These are phyloP conservation scores for Pestalotiopsis sp. DNA, from an alignment of 2,329 filamentous ascomycete species.

Conservation along the genomic window DNA sequence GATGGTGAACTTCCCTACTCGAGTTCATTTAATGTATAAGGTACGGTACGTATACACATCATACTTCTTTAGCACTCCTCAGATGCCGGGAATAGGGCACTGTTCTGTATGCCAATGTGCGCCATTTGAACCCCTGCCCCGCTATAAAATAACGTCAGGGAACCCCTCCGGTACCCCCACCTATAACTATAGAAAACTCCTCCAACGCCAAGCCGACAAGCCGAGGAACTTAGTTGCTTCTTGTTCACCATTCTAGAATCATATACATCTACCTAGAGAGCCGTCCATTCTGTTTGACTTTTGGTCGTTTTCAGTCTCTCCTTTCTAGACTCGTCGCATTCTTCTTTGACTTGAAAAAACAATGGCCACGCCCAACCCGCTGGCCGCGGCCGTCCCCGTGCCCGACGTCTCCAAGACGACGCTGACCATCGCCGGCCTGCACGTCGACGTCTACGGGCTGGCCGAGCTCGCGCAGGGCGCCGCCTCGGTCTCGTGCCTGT, in stretches of 20 bases:
- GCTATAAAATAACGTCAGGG: not conserved
- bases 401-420: slow-evolving; percentile 64
- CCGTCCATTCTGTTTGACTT: not conserved
- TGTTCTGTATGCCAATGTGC: not conserved
- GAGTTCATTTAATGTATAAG: no score
- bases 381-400: not conserved
- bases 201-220: not conserved
- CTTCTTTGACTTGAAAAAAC: not conserved
- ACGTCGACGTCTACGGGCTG: slow-evolving; percentile 80
- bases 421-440: slow-evolving; percentile 76
- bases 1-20: no score
- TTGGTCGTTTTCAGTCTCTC: not conserved
- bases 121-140: not conserved
- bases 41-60: no score
- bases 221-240: not conserved
- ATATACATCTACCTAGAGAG: not conserved
- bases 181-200: not conserved
- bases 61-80: no score
- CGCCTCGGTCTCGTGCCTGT: slow-evolving; percentile 74
- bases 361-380: slow-evolving; percentile 13
- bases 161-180: not conserved
- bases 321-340: not conserved
- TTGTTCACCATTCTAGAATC: no score
- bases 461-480: slow-evolving; percentile 64
- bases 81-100: no score